Conservation (phyloP, 169 alveolate genomes). For the Plasmodium relictum region DNA sequence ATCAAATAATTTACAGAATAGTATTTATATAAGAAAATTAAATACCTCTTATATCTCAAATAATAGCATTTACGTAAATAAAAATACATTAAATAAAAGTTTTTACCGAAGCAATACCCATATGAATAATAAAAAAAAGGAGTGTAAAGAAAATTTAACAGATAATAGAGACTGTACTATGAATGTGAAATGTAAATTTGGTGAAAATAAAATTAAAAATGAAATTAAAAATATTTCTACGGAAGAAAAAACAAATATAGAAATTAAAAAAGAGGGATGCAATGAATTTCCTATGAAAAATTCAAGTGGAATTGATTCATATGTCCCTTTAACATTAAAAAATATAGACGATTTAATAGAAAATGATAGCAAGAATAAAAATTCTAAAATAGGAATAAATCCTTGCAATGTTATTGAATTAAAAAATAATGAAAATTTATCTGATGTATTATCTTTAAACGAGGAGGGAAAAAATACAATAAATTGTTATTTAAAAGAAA, state of each 20-base stretch:
- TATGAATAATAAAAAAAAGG: neutral
- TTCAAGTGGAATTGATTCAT: neutral
- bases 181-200: neutral
- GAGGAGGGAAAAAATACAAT: neutral
- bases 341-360: conserved; percentile 22
- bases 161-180: neutral
- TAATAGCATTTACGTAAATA: neutral
- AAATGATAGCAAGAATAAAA: neutral
- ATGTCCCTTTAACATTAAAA: conserved; percentile 9
- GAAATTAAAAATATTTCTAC: neutral
- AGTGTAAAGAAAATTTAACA: neutral
- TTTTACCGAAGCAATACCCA: conserved; percentile 39
- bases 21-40: conserved; percentile 25
- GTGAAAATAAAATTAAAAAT: neutral
- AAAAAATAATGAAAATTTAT: neutral
- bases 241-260: neutral
- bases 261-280: neutral
- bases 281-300: neutral
- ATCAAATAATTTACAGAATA: conserved; percentile 36
- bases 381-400: too few species aligned
- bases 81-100: conserved; percentile 14
- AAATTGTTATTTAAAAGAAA: neutral
- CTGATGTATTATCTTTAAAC: neutral
- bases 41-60: conserved; percentile 7
- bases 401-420: neutral